phyloP scores from a whole-genome alignment of 108 stramenopile genomes.

The Fragilaria crotonensis region DNA sequence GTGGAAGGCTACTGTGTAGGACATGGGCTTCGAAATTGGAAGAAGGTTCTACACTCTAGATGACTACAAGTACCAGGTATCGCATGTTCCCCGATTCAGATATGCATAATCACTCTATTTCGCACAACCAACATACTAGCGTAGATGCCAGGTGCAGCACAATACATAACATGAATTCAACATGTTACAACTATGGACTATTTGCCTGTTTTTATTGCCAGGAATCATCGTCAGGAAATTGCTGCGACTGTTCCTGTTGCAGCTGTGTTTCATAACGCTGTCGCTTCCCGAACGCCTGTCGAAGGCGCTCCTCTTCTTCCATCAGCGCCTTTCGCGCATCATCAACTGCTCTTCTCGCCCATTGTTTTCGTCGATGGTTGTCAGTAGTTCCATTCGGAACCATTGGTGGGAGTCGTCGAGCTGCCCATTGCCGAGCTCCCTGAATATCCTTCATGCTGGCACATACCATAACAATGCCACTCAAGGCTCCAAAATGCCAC shows the following conservation, averaged over 20 bases:
- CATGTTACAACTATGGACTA: no score
- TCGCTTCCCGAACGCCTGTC: constrained; percentile 26
- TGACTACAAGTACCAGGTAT: no score
- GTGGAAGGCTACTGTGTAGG: no score
- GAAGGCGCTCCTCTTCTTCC: constrained; percentile 16
- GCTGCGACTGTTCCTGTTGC: not conserved
- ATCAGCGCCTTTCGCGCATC: constrained; percentile 13
- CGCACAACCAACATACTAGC: no score
- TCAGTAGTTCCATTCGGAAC: constrained; percentile 1
- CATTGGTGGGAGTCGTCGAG: constrained; percentile 39
- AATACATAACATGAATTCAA: no score
- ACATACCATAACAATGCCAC: constrained; percentile 62
- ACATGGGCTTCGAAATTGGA: no score
- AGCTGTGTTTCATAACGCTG: no score
- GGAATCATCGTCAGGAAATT: constrained; percentile 4
- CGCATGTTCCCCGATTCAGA: no score
- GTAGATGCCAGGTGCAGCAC: no score
- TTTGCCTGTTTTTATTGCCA: constrained; percentile 20
- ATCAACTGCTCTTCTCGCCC: constrained; percentile 27
- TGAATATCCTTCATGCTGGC: constrained; percentile 32
- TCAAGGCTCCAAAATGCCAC: constrained; percentile 79
- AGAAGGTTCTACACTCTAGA: no score
- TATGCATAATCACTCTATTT: no score
- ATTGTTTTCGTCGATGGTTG: constrained; percentile 32
- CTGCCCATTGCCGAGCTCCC: constrained; percentile 48